phyloP scores from a whole-genome alignment of 768 basidiomycete species.

The Kwoniella europaea region DNA sequence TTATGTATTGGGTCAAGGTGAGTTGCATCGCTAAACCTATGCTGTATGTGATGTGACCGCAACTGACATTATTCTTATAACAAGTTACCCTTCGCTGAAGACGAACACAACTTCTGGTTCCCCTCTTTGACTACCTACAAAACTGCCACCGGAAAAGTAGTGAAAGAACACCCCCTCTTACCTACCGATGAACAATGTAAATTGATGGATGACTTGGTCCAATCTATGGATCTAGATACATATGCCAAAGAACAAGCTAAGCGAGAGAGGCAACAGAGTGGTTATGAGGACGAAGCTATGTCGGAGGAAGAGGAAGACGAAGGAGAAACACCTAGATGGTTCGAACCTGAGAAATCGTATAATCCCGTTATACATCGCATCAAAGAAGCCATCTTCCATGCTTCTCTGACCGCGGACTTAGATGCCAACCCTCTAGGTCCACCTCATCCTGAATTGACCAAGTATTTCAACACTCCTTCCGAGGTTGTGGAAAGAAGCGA shows the following conservation, averaged over 20 bases:
- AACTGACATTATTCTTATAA: background rate
- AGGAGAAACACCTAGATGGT: slow-evolving; percentile 68
- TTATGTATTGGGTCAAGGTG: slow-evolving; percentile 82
- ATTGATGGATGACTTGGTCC: slow-evolving; percentile 84
- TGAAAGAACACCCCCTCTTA: slow-evolving; percentile 67
- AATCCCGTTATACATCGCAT: slow-evolving; percentile 89
- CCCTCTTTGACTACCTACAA: slow-evolving; percentile 75
- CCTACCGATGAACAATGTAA: slow-evolving; percentile 55
- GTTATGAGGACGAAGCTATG: slow-evolving; percentile 20
- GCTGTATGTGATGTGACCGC: no score
- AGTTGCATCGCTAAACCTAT: slow-evolving; percentile 27
- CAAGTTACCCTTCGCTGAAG: slow-evolving; percentile 95
- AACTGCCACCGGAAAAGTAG: slow-evolving; percentile 73
- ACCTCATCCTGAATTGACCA: slow-evolving; percentile 80
- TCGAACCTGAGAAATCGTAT: slow-evolving; percentile 73
- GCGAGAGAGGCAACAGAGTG: slow-evolving; percentile 62
- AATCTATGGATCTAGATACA: slow-evolving; percentile 83
- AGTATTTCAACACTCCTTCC: slow-evolving; percentile 80
- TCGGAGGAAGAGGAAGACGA: slow-evolving; percentile 28
- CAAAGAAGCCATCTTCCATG: slow-evolving; percentile 92
- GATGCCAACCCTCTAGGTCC: slow-evolving; percentile 75
- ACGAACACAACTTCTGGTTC: slow-evolving; percentile 85
- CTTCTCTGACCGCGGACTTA: slow-evolving; percentile 77
- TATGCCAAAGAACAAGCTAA: slow-evolving; percentile 64
- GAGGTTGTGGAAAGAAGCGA: slow-evolving; percentile 69